Evolutionary conservation across 257 asterid genomes (phyloP).

Genomic region (Verbascum thapsus): DNA sequence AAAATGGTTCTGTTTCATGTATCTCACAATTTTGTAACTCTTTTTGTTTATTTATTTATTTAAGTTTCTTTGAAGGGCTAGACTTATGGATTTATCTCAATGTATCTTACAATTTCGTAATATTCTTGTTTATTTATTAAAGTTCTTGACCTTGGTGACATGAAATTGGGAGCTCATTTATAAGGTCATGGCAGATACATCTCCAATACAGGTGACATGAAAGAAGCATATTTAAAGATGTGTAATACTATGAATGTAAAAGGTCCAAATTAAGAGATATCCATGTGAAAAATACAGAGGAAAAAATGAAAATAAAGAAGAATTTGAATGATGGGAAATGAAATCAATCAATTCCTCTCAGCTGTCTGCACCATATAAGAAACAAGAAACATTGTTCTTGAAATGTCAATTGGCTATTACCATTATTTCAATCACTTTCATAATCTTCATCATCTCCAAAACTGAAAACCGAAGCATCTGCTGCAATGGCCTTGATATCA

Average conservation of each 20-base stretch:
- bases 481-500: constrained; percentile 93
- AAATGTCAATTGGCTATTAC: not conserved
- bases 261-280: constrained; percentile 12
- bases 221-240: not conserved
- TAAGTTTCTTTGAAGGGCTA: not conserved
- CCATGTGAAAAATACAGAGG: not conserved
- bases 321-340: not conserved
- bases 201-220: not conserved
- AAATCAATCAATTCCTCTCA: not conserved
- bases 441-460: constrained; percentile 93
- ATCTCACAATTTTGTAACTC: not conserved
- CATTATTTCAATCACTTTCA: constrained; percentile 62
- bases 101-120: not conserved
- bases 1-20: not conserved
- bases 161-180: not conserved
- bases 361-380: not conserved
- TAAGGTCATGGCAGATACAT: not conserved
- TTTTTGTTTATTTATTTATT: not conserved
- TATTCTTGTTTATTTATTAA: not conserved
- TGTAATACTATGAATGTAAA: constrained; percentile 4
- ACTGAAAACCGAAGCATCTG: constrained; percentile 97
- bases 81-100: not conserved
- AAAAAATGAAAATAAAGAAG: not conserved
- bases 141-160: too few species aligned
- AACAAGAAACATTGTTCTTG: not conserved